These are phyloP conservation scores for Yamadazyma dendronema DNA, from an alignment of 1,139 yeast species.

Conservation along the genomic window DNA sequence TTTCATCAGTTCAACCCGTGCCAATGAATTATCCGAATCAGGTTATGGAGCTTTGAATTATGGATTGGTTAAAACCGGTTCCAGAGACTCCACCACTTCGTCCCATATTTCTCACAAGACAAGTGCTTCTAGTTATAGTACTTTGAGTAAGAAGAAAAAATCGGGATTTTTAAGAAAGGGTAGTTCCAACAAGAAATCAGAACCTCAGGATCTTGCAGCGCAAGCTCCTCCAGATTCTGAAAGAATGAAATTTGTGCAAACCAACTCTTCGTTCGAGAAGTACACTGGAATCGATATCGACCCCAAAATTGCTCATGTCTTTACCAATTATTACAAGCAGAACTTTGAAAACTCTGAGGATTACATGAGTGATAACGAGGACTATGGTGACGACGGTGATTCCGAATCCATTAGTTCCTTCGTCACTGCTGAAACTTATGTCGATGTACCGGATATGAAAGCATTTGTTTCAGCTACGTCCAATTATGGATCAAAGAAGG, in stretches of 20 bases:
- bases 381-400: conserved; percentile 18
- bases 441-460: conserved; percentile 24
- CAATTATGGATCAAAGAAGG: not conserved
- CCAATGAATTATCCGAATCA: conserved; percentile 20
- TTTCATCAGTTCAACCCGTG: conserved; percentile 32
- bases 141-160: conserved; percentile 18
- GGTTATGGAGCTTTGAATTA: conserved; percentile 16
- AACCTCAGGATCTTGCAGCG: conserved; percentile 9
- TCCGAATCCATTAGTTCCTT: conserved; percentile 32
- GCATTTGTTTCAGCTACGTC: conserved; percentile 10
- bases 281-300: conserved; percentile 24
- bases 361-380: conserved; percentile 21
- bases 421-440: conserved; percentile 36
- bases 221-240: conserved; percentile 21
- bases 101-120: conserved; percentile 26
- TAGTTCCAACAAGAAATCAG: conserved; percentile 9
- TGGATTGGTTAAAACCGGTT: conserved; percentile 26
- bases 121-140: conserved; percentile 16
- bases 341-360: conserved; percentile 25
- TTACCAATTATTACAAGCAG: conserved; percentile 22
- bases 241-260: conserved; percentile 32
- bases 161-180: conserved; percentile 19
- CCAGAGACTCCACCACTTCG: conserved; percentile 30
- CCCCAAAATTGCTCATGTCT: conserved; percentile 27
- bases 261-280: conserved; percentile 28